Evolutionary conservation across 2,329 filamentous ascomycete genomes (phyloP), one percentile per base, ranked within the genome.

Genomic region (Aspergillus fructus): DNA sequence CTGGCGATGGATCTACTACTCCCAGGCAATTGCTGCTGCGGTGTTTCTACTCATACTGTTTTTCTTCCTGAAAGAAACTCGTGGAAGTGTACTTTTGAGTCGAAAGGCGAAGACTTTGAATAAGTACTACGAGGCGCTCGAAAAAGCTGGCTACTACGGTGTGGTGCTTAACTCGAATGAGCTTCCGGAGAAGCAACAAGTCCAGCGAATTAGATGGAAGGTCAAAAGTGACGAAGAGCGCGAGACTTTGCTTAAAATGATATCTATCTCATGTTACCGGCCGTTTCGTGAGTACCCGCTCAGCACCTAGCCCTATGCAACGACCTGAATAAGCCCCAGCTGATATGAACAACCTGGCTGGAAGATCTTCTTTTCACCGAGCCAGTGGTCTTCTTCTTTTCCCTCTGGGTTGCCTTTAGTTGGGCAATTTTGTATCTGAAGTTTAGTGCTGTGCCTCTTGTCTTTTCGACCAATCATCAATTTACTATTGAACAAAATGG

Each of bases 381-480:
- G 64, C 85, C 86, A 4, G 86, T 89, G 39, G 81, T 88, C 2
- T 79, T 81, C 9, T 83, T 86, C 77, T 97, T 97, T 77, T 91
- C 89, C 0, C 79, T 96, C 0, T 97, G 93, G 93, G 89, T 92
- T 1, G 83, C 90, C 0, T 97, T 97, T 72, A 88, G 88, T 17
- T 97, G 93, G 93, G 91, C 89, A 0, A 84, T 96, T 0, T 82
- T 97, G 0, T 97, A 96, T 72, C 78, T 96, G n/a, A 91, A 89
- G 9, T 93, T 96, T 64, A 85, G 85, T 13, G 89, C 90, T 1
- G 84, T 96, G 4, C 90, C 92, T 0, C 82, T 94, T 4, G 86
- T 96, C 24, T 96, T 94, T 74, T 68, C 78, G 23, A 81, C 79
- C 5, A 86, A 85, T 45, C 86, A 93, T 69, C 76, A 78, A 63